These are phyloP conservation scores for Cyclotella choctawhatcheeana DNA, from an alignment of 108 stramenopile species.

Conservation along the genomic window DNA sequence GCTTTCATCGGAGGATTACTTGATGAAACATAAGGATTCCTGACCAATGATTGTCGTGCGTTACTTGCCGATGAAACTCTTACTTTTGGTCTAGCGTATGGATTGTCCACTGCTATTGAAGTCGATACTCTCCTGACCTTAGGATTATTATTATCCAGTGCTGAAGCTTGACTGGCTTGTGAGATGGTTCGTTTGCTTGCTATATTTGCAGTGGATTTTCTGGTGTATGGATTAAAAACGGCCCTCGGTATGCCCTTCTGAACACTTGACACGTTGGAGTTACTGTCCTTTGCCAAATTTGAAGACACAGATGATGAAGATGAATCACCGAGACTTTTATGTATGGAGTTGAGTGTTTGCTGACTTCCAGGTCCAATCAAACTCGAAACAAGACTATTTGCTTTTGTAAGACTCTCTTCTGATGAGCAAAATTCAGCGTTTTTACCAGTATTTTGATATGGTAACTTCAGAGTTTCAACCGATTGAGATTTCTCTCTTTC, in stretches of 20 bases:
- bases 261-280: background rate
- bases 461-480: too few relatives aligned
- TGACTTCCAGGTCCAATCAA: background rate
- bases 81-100: slow-evolving; percentile 38
- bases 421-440: too few relatives aligned
- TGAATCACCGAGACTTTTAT: background rate
- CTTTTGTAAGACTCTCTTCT: too few relatives aligned
- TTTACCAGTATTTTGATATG: too few relatives aligned
- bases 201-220: background rate
- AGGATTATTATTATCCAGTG: slow-evolving; percentile 1
- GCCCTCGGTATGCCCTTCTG: background rate
- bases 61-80: background rate
- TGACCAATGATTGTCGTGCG: background rate
- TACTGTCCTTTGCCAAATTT: background rate
- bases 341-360: background rate
- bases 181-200: background rate
- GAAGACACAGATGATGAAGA: background rate
- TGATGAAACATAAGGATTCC: slow-evolving; percentile 23
- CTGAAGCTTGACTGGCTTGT: background rate
- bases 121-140: background rate
- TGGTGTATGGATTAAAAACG: slow-evolving; percentile 8
- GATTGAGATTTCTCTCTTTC: too few relatives aligned
- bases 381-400: too few relatives aligned
- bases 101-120: slow-evolving; percentile 26
- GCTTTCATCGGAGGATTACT: background rate